Evolutionary conservation across 441 rosid species (phyloP).

Genomic region (Euphorbia celastroides): DNA sequence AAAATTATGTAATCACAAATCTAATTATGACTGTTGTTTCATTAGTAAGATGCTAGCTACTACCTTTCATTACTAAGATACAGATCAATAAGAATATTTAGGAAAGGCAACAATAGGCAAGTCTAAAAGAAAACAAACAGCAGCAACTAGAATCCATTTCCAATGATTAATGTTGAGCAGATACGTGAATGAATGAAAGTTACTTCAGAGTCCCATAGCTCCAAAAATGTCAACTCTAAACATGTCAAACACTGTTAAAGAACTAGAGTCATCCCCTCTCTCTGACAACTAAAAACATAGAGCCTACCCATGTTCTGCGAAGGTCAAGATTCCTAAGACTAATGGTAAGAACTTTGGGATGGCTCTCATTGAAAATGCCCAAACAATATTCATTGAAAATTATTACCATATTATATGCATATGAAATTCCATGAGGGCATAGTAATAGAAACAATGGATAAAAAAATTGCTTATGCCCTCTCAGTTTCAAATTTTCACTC

Average conservation of each 20-base stretch:
- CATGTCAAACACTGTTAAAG: slow-evolving; percentile 2
- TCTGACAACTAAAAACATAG: background rate
- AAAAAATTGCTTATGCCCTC: slow-evolving; percentile 4
- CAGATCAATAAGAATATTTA: background rate
- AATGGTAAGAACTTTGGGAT: background rate
- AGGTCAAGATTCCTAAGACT: background rate
- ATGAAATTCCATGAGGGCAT: background rate
- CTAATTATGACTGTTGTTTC: background rate
- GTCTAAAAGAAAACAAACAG: background rate
- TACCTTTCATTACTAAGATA: no score
- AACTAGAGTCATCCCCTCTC: background rate
- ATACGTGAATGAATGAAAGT: background rate
- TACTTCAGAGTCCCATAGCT: background rate
- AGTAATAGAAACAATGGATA: slow-evolving; percentile 2
- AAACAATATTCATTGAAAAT: background rate
- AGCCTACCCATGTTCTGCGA: background rate
- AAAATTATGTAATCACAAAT: background rate
- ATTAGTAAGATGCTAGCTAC: no score
- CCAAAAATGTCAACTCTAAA: background rate
- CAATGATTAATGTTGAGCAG: background rate
- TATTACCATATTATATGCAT: background rate
- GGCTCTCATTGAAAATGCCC: background rate
- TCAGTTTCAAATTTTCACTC: background rate
- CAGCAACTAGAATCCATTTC: background rate
- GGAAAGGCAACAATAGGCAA: background rate